A percentile compares a stretch with the other conserved stretches of the same genome.
Evolutionary conservation across 257 asterid species (phyloP).

Genomic region (Schizonepeta tenuifolia): DNA sequence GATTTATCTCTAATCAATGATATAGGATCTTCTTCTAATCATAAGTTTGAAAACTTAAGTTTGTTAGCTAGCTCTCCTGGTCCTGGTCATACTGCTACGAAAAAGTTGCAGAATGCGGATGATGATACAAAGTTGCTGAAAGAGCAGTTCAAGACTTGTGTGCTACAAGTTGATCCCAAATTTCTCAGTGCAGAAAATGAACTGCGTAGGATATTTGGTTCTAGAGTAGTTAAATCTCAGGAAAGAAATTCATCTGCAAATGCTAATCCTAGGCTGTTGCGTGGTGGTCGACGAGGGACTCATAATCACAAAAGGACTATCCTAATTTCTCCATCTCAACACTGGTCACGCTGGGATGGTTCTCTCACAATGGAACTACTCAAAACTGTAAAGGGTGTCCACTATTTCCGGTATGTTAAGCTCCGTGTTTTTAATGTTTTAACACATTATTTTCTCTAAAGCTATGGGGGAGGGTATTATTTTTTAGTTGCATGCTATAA

Average conservation of each 20-base stretch:
- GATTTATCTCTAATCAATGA: slow-evolving; percentile 35
- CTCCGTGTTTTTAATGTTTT: slow-evolving; percentile 7
- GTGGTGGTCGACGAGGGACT: slow-evolving; percentile 76
- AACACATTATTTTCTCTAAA: background rate
- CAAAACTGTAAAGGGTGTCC: slow-evolving; percentile 62
- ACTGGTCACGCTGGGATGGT: slow-evolving; percentile 99
- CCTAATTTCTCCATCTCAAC: slow-evolving; percentile 82
- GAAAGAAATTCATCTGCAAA: slow-evolving; percentile 64
- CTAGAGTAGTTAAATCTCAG: slow-evolving; percentile 77
- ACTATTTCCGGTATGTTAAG: slow-evolving; percentile 74
- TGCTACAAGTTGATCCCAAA: slow-evolving; percentile 79
- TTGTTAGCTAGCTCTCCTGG: slow-evolving; percentile 56
- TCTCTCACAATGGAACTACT: slow-evolving; percentile 86
- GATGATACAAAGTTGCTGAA: slow-evolving; percentile 39
- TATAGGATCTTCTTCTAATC: slow-evolving; percentile 36
- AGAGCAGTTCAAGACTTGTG: slow-evolving; percentile 47
- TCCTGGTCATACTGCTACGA: slow-evolving; percentile 37
- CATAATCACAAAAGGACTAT: slow-evolving; percentile 73
- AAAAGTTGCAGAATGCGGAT: slow-evolving; percentile 40
- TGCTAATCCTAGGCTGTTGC: slow-evolving; percentile 59
- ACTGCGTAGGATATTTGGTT: slow-evolving; percentile 89
- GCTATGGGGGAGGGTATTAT: background rate
- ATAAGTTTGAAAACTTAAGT: slow-evolving; percentile 50
- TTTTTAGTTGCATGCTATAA: background rate
- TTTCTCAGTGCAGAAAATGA: slow-evolving; percentile 90